Percentiles rank a stretch among this genome's conserved stretches.
phyloP scores from a whole-genome alignment of 129 eudicot genomes.

The Apium graveolens region DNA sequence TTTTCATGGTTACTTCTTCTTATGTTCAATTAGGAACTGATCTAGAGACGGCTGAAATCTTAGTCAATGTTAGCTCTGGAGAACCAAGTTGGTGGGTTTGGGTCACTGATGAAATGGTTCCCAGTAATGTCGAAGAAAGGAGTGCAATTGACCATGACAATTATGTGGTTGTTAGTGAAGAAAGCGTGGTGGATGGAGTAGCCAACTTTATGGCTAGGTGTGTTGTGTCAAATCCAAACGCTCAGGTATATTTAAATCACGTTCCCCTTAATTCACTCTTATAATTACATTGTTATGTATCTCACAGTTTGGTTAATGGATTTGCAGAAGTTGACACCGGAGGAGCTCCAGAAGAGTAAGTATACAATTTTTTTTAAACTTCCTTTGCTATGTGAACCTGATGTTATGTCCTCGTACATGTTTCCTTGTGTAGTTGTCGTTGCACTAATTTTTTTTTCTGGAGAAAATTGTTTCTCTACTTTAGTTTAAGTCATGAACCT shows the following conservation, averaged over 20 bases:
- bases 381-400: background rate
- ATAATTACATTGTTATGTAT: background rate
- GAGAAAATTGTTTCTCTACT: background rate
- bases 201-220: constrained; percentile 91
- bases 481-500: background rate
- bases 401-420: background rate
- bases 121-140: constrained; percentile 55
- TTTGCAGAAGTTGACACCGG: constrained; percentile 72
- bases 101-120: constrained; percentile 73
- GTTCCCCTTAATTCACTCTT: background rate
- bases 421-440: background rate
- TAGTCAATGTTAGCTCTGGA: constrained; percentile 51
- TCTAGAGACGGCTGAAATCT: constrained; percentile 51
- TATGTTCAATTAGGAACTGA: constrained; percentile 34
- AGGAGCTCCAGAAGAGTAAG: constrained; percentile 79
- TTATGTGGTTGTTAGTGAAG: constrained; percentile 74
- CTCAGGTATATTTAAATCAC: constrained; percentile 41
- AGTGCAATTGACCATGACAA: constrained; percentile 77
- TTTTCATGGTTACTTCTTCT: background rate
- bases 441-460: background rate
- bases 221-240: constrained; percentile 61
- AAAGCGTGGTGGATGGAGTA: constrained; percentile 83
- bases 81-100: constrained; percentile 98
- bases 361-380: background rate
- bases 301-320: constrained; percentile 17